Conservation (phyloP, 1,139 yeast species). For the Suhomyces chickasaworum region DNA sequence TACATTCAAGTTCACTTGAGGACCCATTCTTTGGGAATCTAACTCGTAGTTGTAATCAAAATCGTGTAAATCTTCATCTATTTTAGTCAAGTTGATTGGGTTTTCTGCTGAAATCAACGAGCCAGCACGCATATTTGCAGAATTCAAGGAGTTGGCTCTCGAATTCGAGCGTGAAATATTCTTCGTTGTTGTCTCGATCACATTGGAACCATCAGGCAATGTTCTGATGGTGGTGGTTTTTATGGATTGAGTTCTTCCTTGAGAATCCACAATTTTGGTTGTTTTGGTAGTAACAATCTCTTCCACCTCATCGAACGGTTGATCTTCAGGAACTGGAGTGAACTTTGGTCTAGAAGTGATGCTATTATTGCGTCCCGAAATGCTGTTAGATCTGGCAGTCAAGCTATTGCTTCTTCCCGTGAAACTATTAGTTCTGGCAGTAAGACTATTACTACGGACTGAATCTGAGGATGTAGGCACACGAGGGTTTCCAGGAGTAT, state of each 20-base stretch:
- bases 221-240: conserved; percentile 47
- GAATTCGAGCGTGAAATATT: conserved; percentile 43
- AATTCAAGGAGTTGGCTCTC: conserved; percentile 34
- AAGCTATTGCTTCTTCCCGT: neutral
- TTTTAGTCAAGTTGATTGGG: conserved; percentile 36
- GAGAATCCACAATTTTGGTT: conserved; percentile 46
- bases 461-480: conserved; percentile 26
- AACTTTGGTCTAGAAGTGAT: conserved; percentile 17
- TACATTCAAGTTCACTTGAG: conserved; percentile 10
- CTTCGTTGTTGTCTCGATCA: conserved; percentile 48
- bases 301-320: conserved; percentile 20
- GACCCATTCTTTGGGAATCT: conserved; percentile 20
- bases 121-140: conserved; percentile 21
- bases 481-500: conserved; percentile 32
- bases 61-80: conserved; percentile 48
- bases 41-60: conserved; percentile 46
- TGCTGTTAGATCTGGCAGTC: conserved; percentile 1
- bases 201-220: conserved; percentile 48
- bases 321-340: conserved; percentile 17
- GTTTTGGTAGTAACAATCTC: conserved; percentile 45
- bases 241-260: conserved; percentile 45
- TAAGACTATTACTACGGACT: conserved; percentile 24
- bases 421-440: conserved; percentile 20
- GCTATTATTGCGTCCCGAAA: conserved; percentile 21
- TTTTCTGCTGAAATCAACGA: conserved; percentile 25